These are phyloP conservation scores for Penicillium flavigenum DNA, from an alignment of 495 filamentous ascomycete species.

Conservation along the genomic window DNA sequence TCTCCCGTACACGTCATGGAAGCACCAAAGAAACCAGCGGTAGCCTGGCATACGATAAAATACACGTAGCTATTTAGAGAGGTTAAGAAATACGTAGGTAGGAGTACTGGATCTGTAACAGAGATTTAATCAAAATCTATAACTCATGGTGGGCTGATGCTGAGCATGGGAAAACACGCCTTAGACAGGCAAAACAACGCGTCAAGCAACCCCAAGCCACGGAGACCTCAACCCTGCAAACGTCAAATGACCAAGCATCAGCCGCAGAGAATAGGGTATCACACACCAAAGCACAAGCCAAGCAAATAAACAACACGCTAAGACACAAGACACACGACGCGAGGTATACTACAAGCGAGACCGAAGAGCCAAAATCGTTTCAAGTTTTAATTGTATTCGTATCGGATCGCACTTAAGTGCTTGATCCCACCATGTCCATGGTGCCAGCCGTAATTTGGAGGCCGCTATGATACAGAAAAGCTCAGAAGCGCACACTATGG, in stretches of 20 bases:
- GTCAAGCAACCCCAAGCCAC: background rate
- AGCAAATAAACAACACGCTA: background rate
- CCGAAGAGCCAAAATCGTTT: constrained; percentile 1
- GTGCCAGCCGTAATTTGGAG: constrained; percentile 46
- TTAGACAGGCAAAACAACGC: background rate
- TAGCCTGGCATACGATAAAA: background rate
- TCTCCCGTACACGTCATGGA: background rate
- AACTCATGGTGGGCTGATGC: background rate
- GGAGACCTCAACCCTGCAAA: background rate
- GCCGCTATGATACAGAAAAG: constrained; percentile 52
- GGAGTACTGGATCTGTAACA: background rate
- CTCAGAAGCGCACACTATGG: constrained; percentile 48
- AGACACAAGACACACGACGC: background rate
- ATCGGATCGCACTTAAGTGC: constrained; percentile 34
- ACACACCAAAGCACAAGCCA: background rate
- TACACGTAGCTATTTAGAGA: background rate
- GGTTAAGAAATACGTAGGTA: background rate
- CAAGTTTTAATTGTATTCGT: constrained; percentile 46
- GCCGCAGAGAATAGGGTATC: background rate
- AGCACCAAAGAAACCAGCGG: background rate
- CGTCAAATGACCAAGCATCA: background rate
- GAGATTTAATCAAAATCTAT: background rate
- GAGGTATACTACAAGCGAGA: background rate
- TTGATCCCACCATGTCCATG: constrained; percentile 38
- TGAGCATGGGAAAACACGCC: background rate